Conservation (phyloP, 495 filamentous ascomycete species). For the Penicillium macrosclerotiorum region DNA sequence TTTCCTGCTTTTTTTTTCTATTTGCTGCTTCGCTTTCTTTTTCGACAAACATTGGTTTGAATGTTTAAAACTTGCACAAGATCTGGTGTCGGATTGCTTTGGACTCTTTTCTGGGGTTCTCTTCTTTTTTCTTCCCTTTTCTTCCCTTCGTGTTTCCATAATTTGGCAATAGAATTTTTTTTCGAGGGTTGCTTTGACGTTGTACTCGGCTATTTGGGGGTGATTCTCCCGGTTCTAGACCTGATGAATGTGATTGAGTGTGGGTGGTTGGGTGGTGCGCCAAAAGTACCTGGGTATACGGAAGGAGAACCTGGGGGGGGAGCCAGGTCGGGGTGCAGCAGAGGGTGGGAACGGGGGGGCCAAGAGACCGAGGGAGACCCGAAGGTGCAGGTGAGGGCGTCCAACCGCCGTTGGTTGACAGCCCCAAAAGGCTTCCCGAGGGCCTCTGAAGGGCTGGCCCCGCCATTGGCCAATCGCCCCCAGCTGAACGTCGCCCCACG, state of each 20-base stretch:
- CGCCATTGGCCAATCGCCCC: constrained; percentile 19
- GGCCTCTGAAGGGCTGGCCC: background rate
- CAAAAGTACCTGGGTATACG: too few relatives aligned
- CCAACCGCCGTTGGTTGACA: too few relatives aligned
- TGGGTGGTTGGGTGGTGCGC: too few relatives aligned
- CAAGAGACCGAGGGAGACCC: too few relatives aligned
- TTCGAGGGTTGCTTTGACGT: constrained; percentile 2
- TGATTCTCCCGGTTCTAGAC: too few relatives aligned
- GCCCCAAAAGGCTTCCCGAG: too few relatives aligned
- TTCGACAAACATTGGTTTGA: constrained; percentile 27
- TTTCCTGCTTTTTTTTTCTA: constrained; percentile 2
- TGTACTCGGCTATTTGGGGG: background rate
- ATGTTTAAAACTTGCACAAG: constrained; percentile 32
- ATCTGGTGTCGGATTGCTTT: constrained; percentile 30
- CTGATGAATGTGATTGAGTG: too few relatives aligned
- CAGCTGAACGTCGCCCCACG: constrained; percentile 12
- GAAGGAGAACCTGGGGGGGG: too few relatives aligned
- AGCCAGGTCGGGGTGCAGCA: too few relatives aligned
- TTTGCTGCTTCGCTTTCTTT: constrained; percentile 5
- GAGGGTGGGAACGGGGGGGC: too few relatives aligned
- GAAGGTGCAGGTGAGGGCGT: too few relatives aligned
- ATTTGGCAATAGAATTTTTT: constrained; percentile 31
- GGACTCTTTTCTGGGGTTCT: constrained; percentile 17
- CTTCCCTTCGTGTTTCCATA: constrained; percentile 24
- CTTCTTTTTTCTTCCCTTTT: constrained; percentile 20